These are phyloP conservation scores for Nicotiana tomentosiformis DNA, from an alignment of 257 asterid genomes.

Conservation along the genomic window DNA sequence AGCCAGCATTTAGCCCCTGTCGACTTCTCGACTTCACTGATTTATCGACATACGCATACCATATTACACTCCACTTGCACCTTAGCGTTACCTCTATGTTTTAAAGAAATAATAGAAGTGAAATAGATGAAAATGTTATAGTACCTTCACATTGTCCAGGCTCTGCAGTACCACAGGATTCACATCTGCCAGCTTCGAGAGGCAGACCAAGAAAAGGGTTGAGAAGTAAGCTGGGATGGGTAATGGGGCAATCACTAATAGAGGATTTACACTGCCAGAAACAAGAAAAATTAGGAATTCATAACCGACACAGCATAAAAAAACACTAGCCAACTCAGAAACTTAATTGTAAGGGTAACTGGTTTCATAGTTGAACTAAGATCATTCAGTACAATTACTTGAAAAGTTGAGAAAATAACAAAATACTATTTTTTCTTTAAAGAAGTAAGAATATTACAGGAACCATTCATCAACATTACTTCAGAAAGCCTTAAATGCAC, in stretches of 20 bases:
- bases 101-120: background rate
- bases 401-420: background rate
- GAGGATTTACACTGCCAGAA: conserved; percentile 71
- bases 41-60: background rate
- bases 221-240: conserved; percentile 81
- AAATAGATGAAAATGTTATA: background rate
- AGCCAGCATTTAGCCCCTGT: background rate
- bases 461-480: background rate
- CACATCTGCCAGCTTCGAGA: conserved; percentile 88
- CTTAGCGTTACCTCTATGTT: background rate
- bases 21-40: background rate
- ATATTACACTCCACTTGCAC: background rate
- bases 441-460: background rate
- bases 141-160: conserved; percentile 98
- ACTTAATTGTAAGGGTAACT: background rate
- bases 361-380: conserved; percentile 2
- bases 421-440: background rate
- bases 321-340: conserved; percentile 6
- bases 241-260: conserved; percentile 73
- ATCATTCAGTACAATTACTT: background rate
- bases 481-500: background rate
- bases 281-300: conserved; percentile 5
- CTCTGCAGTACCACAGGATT: conserved; percentile 90
- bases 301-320: background rate
- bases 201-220: conserved; percentile 98